Percentiles rank a stretch among this genome's conserved stretches.
Evolutionary conservation across 2,329 filamentous ascomycete genomes (phyloP).

Genomic region (Pseudogymnoascus sp.): DNA sequence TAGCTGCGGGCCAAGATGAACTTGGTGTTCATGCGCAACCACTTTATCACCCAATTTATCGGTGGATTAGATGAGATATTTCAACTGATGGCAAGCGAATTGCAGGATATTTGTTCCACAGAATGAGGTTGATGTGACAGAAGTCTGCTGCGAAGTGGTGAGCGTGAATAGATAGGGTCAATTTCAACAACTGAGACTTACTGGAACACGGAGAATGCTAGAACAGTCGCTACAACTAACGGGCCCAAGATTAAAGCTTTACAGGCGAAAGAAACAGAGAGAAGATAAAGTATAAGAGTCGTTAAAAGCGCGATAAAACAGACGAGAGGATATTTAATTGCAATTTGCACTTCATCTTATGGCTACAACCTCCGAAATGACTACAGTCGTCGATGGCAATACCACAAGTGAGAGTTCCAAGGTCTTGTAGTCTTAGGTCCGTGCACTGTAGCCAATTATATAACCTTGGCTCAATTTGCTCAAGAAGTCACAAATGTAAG

Average conservation of each 20-base stretch:
- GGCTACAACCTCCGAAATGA: not conserved
- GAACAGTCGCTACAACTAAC: no score
- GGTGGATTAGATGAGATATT: not conserved
- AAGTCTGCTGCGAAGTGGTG: not conserved
- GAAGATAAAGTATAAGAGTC: not conserved
- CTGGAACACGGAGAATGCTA: not conserved
- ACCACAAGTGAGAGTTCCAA: not conserved
- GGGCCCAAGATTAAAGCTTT: not conserved
- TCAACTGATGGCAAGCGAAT: not conserved
- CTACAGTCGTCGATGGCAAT: not conserved
- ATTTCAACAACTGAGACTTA: not conserved
- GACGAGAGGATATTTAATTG: not conserved
- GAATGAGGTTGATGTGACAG: not conserved
- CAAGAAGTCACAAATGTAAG: not conserved
- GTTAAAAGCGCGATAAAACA: not conserved
- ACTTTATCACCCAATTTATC: not conserved
- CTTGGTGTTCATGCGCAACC: not conserved
- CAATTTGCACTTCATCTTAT: not conserved
- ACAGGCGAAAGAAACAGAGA: no score
- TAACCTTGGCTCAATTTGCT: not conserved
- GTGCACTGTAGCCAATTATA: not conserved
- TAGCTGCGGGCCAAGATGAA: slow-evolving; percentile 15
- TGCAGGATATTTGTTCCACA: not conserved
- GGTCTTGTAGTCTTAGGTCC: not conserved
- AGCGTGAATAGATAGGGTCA: not conserved